Evolutionary conservation across 2,329 filamentous ascomycete species (phyloP).

Genomic region (Colletotrichum liriopes): DNA sequence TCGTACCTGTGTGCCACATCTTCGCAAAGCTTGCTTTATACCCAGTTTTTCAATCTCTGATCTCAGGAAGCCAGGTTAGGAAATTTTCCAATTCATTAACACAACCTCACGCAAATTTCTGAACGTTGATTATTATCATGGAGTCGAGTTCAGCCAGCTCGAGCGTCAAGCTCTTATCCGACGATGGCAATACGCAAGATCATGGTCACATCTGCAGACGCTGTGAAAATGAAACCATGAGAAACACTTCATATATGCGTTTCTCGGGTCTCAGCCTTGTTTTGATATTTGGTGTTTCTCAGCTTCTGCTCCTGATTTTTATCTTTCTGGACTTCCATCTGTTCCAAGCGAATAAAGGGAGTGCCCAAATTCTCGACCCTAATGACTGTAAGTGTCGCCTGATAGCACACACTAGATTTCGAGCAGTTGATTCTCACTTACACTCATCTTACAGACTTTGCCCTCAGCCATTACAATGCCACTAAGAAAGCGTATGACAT

Average conservation of each 20-base stretch:
- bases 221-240: neutral
- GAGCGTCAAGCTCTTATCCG: neutral
- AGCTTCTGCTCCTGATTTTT: neutral
- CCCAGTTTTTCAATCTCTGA: neutral
- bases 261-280: neutral
- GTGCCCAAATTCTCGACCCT: neutral
- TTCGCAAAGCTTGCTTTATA: neutral
- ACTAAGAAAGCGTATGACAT: neutral
- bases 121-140: neutral
- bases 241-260: no score
- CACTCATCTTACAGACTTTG: neutral
- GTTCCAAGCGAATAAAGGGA: neutral
- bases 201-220: neutral
- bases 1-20: no score
- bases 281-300: neutral
- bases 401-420: neutral
- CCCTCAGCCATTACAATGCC: neutral
- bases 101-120: neutral
- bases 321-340: neutral
- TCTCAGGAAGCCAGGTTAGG: neutral
- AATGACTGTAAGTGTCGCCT: neutral
- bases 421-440: neutral
- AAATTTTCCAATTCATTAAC: neutral
- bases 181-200: neutral
- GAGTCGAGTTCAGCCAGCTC: neutral